These are phyloP conservation scores for Ochromonas danica DNA, from an alignment of 108 stramenopile genomes.

Conservation along the genomic window DNA sequence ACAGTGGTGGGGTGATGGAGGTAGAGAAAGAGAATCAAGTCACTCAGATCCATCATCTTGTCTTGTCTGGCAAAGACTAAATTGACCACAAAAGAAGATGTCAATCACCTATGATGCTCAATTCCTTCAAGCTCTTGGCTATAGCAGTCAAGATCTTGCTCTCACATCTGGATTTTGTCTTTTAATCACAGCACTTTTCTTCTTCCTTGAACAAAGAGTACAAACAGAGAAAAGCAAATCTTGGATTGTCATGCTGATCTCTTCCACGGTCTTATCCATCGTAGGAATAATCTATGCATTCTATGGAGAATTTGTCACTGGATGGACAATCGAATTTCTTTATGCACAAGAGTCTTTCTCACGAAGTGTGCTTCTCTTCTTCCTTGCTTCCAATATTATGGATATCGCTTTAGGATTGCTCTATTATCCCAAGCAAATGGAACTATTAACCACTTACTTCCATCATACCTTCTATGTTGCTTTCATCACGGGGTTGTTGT, in stretches of 20 bases:
- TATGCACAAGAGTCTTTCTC: neutral
- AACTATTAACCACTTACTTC: neutral
- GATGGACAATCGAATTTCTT: neutral
- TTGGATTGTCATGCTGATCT: slow-evolving; percentile 2
- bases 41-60: too few relatives aligned
- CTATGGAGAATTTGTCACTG: neutral
- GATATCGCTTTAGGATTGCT: neutral
- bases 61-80: too few relatives aligned
- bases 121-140: too few relatives aligned
- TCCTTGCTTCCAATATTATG: slow-evolving; percentile 20
- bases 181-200: neutral
- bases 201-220: neutral
- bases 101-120: too few relatives aligned
- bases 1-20: too few relatives aligned
- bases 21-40: too few relatives aligned
- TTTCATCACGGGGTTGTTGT: neutral
- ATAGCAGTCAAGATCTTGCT: too few relatives aligned
- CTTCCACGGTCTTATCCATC: neutral
- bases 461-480: slow-evolving; percentile 23
- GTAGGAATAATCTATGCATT: neutral
- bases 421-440: neutral
- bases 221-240: neutral
- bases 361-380: neutral
- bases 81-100: too few relatives aligned
- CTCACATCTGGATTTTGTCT: too few relatives aligned